phyloP scores from a whole-genome alignment of 768 basidiomycete species.

The Xerocomus potaroensis region DNA sequence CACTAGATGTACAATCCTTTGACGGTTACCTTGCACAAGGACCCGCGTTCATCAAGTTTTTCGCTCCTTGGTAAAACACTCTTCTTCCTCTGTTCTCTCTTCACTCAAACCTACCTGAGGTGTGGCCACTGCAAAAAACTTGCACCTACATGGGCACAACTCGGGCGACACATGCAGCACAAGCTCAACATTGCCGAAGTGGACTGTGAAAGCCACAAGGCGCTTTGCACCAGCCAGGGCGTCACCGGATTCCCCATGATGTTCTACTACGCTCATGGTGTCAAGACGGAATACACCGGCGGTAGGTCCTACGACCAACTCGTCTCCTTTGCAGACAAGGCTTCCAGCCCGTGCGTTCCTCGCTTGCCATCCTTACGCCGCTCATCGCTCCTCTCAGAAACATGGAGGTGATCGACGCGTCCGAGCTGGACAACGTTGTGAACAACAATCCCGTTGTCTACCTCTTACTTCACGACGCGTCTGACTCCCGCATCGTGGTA shows the following conservation, averaged over 20 bases:
- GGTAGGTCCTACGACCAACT: conserved; percentile 69
- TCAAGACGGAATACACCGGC: conserved; percentile 71
- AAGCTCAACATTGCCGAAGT: conserved; percentile 80
- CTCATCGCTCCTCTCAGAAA: conserved; percentile 7
- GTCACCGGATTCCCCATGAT: conserved; percentile 85
- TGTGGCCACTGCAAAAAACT: conserved; percentile 97
- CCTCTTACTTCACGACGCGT: conserved; percentile 47
- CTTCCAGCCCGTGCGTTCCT: conserved; percentile 59
- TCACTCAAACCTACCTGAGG: conserved; percentile 32
- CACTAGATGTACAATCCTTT: conserved; percentile 35
- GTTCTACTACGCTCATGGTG: conserved; percentile 57
- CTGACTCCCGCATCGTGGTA: conserved; percentile 33
- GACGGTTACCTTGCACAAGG: conserved; percentile 38
- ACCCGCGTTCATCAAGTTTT: conserved; percentile 73
- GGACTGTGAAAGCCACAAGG: conserved; percentile 75
- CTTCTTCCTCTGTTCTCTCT: too few species aligned
- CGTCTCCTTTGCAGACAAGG: conserved; percentile 70
- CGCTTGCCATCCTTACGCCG: not conserved
- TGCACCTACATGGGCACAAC: conserved; percentile 73
- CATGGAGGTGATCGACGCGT: conserved; percentile 17
- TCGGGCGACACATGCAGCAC: conserved; percentile 66
- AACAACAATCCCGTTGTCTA: conserved; percentile 27
- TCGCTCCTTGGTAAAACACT: conserved; percentile 72
- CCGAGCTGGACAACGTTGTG: conserved; percentile 7
- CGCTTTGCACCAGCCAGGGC: conserved; percentile 60